Base-by-base conservation (phyloP, 164 flowering plant genomes). In the Buxus sempervirens region DNA sequence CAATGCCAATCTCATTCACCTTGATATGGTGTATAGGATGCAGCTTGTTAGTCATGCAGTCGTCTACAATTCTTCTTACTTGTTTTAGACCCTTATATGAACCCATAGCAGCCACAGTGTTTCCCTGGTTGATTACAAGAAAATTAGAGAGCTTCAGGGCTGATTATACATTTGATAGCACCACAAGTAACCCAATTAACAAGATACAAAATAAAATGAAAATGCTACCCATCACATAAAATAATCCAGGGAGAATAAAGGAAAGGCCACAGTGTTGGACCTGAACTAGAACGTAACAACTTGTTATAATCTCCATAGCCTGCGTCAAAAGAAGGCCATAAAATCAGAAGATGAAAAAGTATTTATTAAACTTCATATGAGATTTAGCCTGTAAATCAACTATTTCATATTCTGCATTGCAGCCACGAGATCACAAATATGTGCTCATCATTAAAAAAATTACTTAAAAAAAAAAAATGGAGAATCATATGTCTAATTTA, bases 51-150 rank as follows among this genome's bases (percentile, higher is more conserved):
- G 66, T 73, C 51, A 95, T 90, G 82, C 98, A 90, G 48, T 95
- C 99, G 74, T 90, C 99, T 32, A 90, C 98, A 63, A 95, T 79
- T 79, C 70, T 89, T 65, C 98, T 82, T 9, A 90, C 88, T 82
- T 90, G 97, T 78, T 95, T 95, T 58, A 95, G 76, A 61, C 93
- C 97, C 79, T 92, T 92, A 64, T 79, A 88, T 56, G 97, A 83
- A 57, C 99, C 99, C 99, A 95, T 95, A 42, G 97, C 95, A 74
- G 99, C 83, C 67, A 90, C 98, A 24, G 97, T 88, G 68, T 85
- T 87, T 70, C 99, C 99, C 98, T 92, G 71, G 54, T 54, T 63
- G 70, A 67, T 54, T 1, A 62, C 15, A 68, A 66, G 18, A 14
- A 69, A 45, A 72, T 53, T 54, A 41, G 23, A 55, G 22, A 18